Conservation (phyloP, 257 asterid species). For the Osmanthus fragrans region DNA sequence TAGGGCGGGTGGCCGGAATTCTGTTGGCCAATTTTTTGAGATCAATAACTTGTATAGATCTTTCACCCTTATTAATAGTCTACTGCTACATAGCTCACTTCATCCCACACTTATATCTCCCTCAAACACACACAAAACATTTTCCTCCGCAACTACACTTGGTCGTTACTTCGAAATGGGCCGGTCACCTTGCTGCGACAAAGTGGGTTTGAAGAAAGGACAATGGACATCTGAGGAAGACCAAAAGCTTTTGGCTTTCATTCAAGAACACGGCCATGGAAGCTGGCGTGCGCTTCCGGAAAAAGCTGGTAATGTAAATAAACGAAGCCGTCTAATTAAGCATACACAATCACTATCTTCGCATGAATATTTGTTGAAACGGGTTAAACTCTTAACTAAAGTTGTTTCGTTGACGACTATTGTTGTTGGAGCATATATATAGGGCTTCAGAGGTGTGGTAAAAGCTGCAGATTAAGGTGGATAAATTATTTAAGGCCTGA, state of each 20-base stretch:
- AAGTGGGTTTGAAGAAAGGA: constrained; percentile 54
- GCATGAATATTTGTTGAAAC: not conserved
- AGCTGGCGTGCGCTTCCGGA: constrained; percentile 64
- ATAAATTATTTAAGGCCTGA: constrained; percentile 31
- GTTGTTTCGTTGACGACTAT: not conserved
- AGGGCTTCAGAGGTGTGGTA: constrained; percentile 37
- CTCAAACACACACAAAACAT: not conserved
- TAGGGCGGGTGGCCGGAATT: too few relatives aligned
- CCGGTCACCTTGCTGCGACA: constrained; percentile 48
- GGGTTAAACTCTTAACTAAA: not conserved
- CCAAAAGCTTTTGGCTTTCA: constrained; percentile 40
- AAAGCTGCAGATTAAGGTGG: constrained; percentile 39
- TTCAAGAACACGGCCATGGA: constrained; percentile 57
- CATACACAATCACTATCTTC: too few relatives aligned
- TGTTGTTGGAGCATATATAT: not conserved
- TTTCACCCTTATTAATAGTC: not conserved
- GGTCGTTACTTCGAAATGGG: constrained; percentile 27
- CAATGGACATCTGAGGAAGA: constrained; percentile 62
- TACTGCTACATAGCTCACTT: not conserved
- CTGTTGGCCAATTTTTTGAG: too few relatives aligned
- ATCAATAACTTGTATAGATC: not conserved
- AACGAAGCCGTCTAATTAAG: too few relatives aligned
- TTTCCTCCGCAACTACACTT: not conserved
- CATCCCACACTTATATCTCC: not conserved
- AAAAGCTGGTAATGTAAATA: constrained; percentile 40